A percentile compares a stretch with the other conserved stretches of the same genome.
phyloP scores from a whole-genome alignment of 805 yeast genomes.

The Wickerhamomyces strasburgensis region DNA sequence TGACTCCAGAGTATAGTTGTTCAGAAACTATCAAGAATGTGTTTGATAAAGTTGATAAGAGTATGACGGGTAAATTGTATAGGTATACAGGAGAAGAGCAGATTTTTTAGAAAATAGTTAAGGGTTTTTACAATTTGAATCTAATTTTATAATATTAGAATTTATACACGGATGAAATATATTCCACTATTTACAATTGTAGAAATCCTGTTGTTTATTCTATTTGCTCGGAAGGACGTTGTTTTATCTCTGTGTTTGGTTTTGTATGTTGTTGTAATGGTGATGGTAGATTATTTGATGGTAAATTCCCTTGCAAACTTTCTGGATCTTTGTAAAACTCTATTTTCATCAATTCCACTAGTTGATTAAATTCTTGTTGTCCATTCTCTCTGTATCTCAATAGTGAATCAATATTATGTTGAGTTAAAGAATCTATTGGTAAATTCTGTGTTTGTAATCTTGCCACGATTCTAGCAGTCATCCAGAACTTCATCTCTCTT shows the following conservation, averaged over 20 bases:
- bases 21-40: background rate
- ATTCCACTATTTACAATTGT: no score
- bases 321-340: constrained; percentile 33
- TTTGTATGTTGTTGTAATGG: constrained; percentile 20
- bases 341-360: constrained; percentile 54
- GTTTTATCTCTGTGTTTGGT: constrained; percentile 16
- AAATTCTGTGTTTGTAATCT: constrained; percentile 61
- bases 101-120: background rate
- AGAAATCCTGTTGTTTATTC: background rate
- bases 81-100: background rate
- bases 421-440: constrained; percentile 48
- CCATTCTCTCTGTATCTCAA: constrained; percentile 45
- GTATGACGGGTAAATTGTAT: background rate
- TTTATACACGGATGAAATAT: no score
- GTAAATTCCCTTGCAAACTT: constrained; percentile 14
- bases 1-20: background rate
- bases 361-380: constrained; percentile 45
- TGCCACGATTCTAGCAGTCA: constrained; percentile 80
- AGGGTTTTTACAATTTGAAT: no score
- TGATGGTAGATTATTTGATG: constrained; percentile 14
- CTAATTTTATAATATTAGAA: no score
- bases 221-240: constrained; percentile 17
- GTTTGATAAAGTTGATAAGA: background rate
- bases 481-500: constrained; percentile 69
- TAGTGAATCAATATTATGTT: constrained; percentile 50